Evolutionary conservation across 148 eudicot genomes (phyloP).

Genomic region (Persicaria maculosa): DNA sequence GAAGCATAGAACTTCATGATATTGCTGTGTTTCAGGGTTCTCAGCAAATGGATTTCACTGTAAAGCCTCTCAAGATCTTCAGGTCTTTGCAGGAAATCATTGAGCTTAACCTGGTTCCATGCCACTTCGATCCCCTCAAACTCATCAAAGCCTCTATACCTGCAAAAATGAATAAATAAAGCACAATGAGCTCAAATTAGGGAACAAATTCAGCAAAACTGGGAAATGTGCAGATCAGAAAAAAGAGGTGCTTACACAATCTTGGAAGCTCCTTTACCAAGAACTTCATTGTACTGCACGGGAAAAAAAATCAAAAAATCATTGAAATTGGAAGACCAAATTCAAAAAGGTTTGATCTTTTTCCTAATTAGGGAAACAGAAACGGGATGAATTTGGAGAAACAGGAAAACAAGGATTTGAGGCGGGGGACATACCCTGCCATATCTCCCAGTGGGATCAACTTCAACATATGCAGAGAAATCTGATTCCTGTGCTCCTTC

Average conservation of each 20-base stretch:
- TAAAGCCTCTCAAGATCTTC: conserved; percentile 36
- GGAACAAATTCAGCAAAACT: neutral
- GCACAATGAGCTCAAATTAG: neutral
- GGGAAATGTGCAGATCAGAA: neutral
- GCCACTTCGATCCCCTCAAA: conserved; percentile 35
- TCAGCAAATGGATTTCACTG: conserved; percentile 32
- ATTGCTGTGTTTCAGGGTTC: conserved; percentile 30
- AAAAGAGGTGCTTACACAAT: conserved; percentile 49
- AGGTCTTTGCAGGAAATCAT: conserved; percentile 32
- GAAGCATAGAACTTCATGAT: conserved; percentile 35
- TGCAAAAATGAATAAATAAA: neutral
- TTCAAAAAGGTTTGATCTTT: neutral
- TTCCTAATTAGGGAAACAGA: neutral
- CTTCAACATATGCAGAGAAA: conserved; percentile 62
- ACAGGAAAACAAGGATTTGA: neutral
- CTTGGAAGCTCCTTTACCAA: conserved; percentile 85
- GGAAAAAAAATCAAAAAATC: neutral
- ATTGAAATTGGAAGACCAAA: neutral
- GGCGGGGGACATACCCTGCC: conserved; percentile 47
- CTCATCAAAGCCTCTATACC: conserved; percentile 37
- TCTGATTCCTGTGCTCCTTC: conserved; percentile 14
- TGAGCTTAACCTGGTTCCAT: conserved; percentile 32
- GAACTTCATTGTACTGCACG: conserved; percentile 62
- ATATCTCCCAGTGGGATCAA: conserved; percentile 91
- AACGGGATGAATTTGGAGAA: neutral